Conservation (phyloP, 768 basidiomycete species). For the Mycena filopes region DNA sequence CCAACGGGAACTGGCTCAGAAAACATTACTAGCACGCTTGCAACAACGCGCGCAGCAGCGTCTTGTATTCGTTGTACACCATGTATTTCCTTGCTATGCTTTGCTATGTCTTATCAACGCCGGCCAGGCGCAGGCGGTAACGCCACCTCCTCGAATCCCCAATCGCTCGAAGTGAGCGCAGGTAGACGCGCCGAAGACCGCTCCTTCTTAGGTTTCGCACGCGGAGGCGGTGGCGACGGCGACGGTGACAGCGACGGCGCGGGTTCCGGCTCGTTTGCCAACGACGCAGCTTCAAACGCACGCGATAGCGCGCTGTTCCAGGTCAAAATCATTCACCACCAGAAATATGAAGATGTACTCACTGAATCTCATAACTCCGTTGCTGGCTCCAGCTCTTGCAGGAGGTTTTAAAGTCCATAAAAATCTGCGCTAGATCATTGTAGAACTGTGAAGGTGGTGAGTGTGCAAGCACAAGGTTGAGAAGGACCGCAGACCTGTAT, state of each 20-base stretch:
- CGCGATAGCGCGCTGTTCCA: constrained; percentile 53
- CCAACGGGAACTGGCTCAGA: too few species aligned
- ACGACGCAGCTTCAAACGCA: constrained; percentile 49
- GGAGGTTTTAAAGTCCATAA: constrained; percentile 78
- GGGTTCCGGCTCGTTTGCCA: constrained; percentile 38
- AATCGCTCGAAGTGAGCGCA: constrained; percentile 59
- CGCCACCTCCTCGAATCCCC: constrained; percentile 62
- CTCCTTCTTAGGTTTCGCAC: constrained; percentile 34
- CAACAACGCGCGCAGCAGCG: too few species aligned
- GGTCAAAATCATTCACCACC: constrained; percentile 17
- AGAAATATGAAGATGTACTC: constrained; percentile 39
- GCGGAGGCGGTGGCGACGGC: constrained; percentile 21
- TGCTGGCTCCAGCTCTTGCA: constrained; percentile 80
- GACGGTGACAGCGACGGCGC: constrained; percentile 7
- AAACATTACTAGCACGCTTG: too few species aligned
- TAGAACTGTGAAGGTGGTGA: constrained; percentile 75
- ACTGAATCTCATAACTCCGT: constrained; percentile 83
- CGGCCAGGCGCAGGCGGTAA: constrained; percentile 53
- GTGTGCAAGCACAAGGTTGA: background rate
- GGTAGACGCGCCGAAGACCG: constrained; percentile 54
- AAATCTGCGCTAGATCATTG: constrained; percentile 80
- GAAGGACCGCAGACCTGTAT: constrained; percentile 65
- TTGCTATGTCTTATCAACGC: constrained; percentile 21
- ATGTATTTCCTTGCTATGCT: background rate
- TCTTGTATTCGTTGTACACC: background rate